Evolutionary conservation across 2,329 filamentous ascomycete genomes (phyloP).

Genomic region (Acrocalymma vagum): DNA sequence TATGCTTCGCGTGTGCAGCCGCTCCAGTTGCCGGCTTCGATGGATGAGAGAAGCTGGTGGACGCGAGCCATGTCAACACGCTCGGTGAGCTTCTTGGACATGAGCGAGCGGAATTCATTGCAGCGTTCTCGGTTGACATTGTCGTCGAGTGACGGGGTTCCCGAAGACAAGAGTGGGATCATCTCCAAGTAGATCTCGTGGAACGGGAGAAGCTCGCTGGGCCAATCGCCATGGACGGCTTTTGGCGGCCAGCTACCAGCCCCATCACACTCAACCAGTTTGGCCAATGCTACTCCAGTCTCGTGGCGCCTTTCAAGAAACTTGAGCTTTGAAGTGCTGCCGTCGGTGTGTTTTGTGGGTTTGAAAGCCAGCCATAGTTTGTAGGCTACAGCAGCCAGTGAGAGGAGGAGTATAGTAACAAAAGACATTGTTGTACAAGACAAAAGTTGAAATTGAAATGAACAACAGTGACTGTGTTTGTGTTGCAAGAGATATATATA

Average conservation of each 20-base stretch:
- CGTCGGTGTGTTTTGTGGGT: no score
- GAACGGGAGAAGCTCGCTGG: slow-evolving; percentile 2
- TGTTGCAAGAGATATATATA: no score
- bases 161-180: slow-evolving; percentile 4
- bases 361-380: no score
- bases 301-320: slow-evolving; percentile 4
- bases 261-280: slow-evolving; percentile 4
- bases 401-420: no score
- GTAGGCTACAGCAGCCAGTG: no score
- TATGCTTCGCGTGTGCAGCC: slow-evolving; percentile 2
- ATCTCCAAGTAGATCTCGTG: slow-evolving; percentile 10
- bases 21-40: neutral
- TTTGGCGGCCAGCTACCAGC: slow-evolving; percentile 11
- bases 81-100: slow-evolving; percentile 1
- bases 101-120: slow-evolving; percentile 1
- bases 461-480: no score
- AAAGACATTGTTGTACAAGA: no score
- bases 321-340: no score
- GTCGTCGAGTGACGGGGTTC: slow-evolving; percentile 5
- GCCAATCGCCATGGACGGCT: slow-evolving; percentile 3
- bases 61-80: slow-evolving; percentile 3
- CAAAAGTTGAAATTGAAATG: no score
- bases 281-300: neutral
- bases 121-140: slow-evolving; percentile 1
- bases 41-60: neutral